Conservation (phyloP, 2,329 filamentous ascomycete genomes). For the Fusarium penzigii region DNA sequence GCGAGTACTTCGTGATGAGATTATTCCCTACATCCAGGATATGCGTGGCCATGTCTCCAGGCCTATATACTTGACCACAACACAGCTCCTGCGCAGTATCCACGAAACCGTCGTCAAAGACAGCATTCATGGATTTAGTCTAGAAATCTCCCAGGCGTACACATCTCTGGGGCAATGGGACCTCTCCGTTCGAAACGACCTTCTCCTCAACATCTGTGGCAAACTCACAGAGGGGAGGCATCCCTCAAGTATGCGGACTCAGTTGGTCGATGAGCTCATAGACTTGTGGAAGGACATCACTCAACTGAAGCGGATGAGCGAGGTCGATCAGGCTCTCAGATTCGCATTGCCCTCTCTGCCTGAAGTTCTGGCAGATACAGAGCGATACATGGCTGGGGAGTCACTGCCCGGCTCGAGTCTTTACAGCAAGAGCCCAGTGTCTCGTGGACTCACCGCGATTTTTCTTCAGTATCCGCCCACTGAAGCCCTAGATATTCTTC, state of each 20-base stretch:
- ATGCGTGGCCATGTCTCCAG: conserved; percentile 31
- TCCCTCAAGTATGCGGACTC: conserved; percentile 10
- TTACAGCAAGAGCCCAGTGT: neutral
- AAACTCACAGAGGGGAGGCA: conserved; percentile 18
- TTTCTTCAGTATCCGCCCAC: conserved; percentile 33
- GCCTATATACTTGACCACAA: conserved; percentile 26
- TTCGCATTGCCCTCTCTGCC: conserved; percentile 34
- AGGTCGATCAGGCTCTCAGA: conserved; percentile 15
- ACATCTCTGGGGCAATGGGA: conserved; percentile 29
- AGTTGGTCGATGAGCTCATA: conserved; percentile 32
- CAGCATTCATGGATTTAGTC: conserved; percentile 12
- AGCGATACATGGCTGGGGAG: neutral
- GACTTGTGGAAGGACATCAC: conserved; percentile 41
- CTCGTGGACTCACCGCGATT: conserved; percentile 30
- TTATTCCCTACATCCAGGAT: conserved; percentile 33
- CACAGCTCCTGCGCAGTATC: conserved; percentile 21
- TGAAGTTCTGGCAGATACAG: conserved; percentile 28
- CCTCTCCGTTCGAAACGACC: conserved; percentile 29
- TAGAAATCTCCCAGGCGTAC: conserved; percentile 30
- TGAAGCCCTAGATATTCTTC: conserved; percentile 29
- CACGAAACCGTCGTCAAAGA: conserved; percentile 20
- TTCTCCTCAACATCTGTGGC: conserved; percentile 37
- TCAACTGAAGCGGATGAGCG: conserved; percentile 33
- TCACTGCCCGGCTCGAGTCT: neutral
- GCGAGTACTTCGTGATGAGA: conserved; percentile 26